Evolutionary conservation across 148 eudicot genomes (phyloP).

Genomic region (Chenopodium berlandieri): DNA sequence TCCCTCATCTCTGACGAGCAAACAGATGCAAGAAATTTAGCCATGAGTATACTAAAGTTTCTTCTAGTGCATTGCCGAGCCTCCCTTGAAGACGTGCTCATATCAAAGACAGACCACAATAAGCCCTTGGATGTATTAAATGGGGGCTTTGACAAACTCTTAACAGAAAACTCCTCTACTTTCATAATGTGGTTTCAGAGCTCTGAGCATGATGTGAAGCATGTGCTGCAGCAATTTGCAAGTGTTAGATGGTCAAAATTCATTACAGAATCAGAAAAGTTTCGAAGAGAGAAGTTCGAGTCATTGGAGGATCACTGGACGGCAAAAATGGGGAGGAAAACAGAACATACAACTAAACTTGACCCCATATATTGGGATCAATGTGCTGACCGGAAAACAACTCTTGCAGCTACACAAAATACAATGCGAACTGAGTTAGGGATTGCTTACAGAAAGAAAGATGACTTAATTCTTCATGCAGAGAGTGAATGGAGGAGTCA

Average conservation of each 20-base stretch:
- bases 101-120: conserved; percentile 68
- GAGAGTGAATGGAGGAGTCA: conserved; percentile 91
- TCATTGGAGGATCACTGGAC: conserved; percentile 78
- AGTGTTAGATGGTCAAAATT: conserved; percentile 79
- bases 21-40: conserved; percentile 47
- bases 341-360: conserved; percentile 50
- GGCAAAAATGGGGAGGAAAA: conserved; percentile 61
- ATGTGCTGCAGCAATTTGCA: conserved; percentile 74
- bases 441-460: conserved; percentile 67
- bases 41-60: conserved; percentile 73
- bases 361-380: conserved; percentile 66
- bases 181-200: conserved; percentile 76
- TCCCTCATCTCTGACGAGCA: conserved; percentile 65
- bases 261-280: conserved; percentile 71
- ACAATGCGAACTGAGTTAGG: conserved; percentile 67
- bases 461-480: conserved; percentile 77
- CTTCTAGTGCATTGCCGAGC: conserved; percentile 77
- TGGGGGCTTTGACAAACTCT: conserved; percentile 76
- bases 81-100: conserved; percentile 68
- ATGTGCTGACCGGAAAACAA: conserved; percentile 59
- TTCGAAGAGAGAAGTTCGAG: conserved; percentile 66
- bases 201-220: conserved; percentile 57
- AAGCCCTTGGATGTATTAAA: conserved; percentile 64
- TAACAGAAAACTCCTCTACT: conserved; percentile 59
- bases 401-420: conserved; percentile 71